A percentile compares a stretch with the other conserved stretches of the same genome.
phyloP scores from a whole-genome alignment of 352 stramenopile species.

The Globisporangium cystogenes region DNA sequence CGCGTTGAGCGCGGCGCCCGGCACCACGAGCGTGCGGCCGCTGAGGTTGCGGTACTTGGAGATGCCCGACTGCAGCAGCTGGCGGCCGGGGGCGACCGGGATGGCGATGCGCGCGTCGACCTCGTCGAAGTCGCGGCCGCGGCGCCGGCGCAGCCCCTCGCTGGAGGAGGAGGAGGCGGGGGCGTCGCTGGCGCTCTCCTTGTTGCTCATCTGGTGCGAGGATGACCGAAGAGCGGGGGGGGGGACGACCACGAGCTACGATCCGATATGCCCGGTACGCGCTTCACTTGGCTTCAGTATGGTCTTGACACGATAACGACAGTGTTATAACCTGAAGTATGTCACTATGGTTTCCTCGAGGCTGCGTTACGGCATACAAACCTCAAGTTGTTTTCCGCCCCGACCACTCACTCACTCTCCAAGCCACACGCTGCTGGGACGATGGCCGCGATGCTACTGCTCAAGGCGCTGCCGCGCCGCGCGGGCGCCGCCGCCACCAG shows the following conservation, averaged over 20 bases:
- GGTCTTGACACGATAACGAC: too few species aligned
- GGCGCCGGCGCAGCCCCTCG: slow-evolving; percentile 14
- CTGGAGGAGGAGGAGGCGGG: too few species aligned
- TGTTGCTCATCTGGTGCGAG: background rate
- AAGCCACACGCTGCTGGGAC: too few species aligned
- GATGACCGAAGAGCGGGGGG: too few species aligned
- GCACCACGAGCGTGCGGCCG: slow-evolving; percentile 4
- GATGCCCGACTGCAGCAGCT: slow-evolving; percentile 50
- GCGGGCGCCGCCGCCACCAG: too few species aligned
- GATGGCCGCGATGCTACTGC: background rate
- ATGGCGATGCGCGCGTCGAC: slow-evolving; percentile 74
- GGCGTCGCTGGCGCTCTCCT: background rate
- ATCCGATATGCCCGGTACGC: too few species aligned
- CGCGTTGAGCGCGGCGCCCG: slow-evolving; percentile 9
- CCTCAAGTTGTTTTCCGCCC: too few species aligned
- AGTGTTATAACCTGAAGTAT: too few species aligned
- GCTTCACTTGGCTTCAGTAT: too few species aligned
- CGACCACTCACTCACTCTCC: background rate
- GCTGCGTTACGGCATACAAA: too few species aligned
- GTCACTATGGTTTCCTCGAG: too few species aligned
- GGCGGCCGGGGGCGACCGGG: slow-evolving; percentile 21
- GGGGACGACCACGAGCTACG: too few species aligned
- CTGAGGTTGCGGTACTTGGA: slow-evolving; percentile 58
- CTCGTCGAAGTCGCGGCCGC: slow-evolving; percentile 26
- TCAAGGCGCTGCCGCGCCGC: background rate